These are phyloP conservation scores for Jaltomata sinuosa DNA, from an alignment of 257 asterid genomes.

Conservation along the genomic window DNA sequence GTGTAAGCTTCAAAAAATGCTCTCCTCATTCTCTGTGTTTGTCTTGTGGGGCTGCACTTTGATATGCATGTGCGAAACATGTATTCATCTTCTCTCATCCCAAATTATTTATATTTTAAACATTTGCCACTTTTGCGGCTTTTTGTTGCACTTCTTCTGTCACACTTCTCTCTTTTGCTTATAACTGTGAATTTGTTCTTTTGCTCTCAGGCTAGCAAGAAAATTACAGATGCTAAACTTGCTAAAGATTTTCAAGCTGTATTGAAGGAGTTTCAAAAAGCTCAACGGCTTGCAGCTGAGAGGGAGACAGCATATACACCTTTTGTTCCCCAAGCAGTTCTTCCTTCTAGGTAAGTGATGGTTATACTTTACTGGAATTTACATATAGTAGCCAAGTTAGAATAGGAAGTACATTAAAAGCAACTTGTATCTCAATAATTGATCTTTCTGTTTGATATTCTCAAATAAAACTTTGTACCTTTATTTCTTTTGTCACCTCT, in stretches of 20 bases:
- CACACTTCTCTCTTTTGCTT: background rate
- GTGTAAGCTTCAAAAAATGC: slow-evolving; percentile 32
- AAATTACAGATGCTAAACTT: slow-evolving; percentile 88
- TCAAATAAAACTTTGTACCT: background rate
- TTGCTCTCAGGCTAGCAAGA: slow-evolving; percentile 69
- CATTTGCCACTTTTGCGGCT: background rate
- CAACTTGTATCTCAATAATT: background rate
- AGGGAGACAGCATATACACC: slow-evolving; percentile 73
- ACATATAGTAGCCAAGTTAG: background rate
- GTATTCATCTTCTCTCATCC: background rate
- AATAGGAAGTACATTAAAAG: background rate
- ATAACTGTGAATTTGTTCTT: background rate
- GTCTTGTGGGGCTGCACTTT: background rate
- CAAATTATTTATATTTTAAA: background rate
- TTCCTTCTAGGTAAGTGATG: slow-evolving; percentile 49
- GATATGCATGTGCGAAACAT: background rate
- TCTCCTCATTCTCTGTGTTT: background rate
- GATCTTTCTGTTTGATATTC: background rate
- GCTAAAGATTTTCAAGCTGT: slow-evolving; percentile 95
- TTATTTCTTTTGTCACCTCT: slow-evolving; percentile 5
- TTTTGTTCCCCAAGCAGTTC: slow-evolving; percentile 38
- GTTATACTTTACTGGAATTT: background rate
- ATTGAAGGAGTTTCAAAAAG: slow-evolving; percentile 74
- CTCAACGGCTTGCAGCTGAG: slow-evolving; percentile 38
- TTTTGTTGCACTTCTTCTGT: background rate